These are phyloP conservation scores for Heliamphora pulchella DNA, from an alignment of 179 eudicot species.

Conservation along the genomic window DNA sequence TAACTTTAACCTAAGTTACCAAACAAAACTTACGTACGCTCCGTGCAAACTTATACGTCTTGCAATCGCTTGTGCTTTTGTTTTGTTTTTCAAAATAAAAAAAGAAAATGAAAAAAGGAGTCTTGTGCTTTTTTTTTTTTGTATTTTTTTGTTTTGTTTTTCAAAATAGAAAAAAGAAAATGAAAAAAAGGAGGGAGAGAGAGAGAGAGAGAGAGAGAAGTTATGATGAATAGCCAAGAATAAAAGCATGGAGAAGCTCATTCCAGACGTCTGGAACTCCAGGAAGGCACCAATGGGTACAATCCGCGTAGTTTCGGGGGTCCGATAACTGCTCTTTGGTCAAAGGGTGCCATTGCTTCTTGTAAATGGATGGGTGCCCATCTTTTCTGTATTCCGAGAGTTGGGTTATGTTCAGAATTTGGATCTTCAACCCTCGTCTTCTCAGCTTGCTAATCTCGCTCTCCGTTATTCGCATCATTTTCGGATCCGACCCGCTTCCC, in stretches of 20 bases:
- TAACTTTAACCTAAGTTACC: too few relatives aligned
- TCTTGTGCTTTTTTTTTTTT: too few relatives aligned
- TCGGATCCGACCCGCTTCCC: conserved; percentile 54
- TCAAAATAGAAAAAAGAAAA: too few relatives aligned
- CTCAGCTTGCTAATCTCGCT: conserved; percentile 35
- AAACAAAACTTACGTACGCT: too few relatives aligned
- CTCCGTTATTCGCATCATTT: conserved; percentile 42
- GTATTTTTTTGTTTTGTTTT: too few relatives aligned
- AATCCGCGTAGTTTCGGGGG: conserved; percentile 66
- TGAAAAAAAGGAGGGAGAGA: too few relatives aligned
- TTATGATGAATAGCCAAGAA: conserved; percentile 4
- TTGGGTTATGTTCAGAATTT: conserved; percentile 64
- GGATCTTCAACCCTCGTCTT: conserved; percentile 34
- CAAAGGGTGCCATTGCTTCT: conserved; percentile 63
- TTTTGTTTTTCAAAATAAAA: too few relatives aligned
- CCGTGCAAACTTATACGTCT: too few relatives aligned
- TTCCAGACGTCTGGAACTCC: conserved; percentile 40
- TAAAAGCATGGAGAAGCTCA: conserved; percentile 40
- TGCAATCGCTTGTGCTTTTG: too few relatives aligned
- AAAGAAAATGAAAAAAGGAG: too few relatives aligned
- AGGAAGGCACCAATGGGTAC: conserved; percentile 86
- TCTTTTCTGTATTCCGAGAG: conserved; percentile 75
- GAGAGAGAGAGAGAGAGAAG: too few relatives aligned
- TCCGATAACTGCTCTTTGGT: conserved; percentile 46
- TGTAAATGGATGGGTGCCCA: conserved; percentile 61